These are phyloP conservation scores for Gracilaria domingensis DNA, from an alignment of 23 red algal genomes.

Conservation along the genomic window DNA sequence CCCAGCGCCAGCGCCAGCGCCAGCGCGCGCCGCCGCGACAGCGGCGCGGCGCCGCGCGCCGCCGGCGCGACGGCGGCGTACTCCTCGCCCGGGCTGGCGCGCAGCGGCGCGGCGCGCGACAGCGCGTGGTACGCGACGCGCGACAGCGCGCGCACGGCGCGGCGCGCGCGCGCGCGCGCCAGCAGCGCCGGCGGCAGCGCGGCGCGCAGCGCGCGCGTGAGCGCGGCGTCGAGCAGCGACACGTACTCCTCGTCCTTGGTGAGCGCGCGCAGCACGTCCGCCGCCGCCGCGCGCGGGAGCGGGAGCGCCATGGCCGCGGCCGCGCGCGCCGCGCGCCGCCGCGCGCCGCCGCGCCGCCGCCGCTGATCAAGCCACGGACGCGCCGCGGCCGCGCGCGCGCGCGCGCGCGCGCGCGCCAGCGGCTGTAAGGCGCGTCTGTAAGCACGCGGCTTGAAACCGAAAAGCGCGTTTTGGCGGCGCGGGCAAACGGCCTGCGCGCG, in stretches of 20 bases:
- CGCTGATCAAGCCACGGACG: neutral
- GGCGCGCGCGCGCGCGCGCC: neutral
- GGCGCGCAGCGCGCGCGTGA: conserved; percentile 2
- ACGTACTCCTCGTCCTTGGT: conserved; percentile 67
- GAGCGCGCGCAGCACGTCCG: conserved; percentile 39
- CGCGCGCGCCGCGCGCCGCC: too few species aligned
- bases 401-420: too few species aligned
- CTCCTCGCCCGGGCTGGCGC: conserved; percentile 35
- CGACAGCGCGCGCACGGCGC: neutral
- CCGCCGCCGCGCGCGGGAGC: conserved; percentile 27
- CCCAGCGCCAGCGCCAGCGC: too few species aligned
- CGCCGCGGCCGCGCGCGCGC: neutral
- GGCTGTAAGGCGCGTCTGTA: too few species aligned
- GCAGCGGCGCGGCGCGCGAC: neutral
- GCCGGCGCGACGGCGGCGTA: conserved; percentile 18
- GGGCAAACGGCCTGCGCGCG: conserved; percentile 8
- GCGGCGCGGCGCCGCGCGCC: neutral
- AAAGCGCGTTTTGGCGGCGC: conserved; percentile 1
- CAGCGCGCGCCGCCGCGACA: neutral
- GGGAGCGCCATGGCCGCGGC: neutral
- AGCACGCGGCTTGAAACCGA: neutral
- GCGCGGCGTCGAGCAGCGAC: neutral
- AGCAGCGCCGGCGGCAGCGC: neutral
- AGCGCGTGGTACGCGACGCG: conserved; percentile 16
- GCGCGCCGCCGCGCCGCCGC: conserved; percentile 15